Evolutionary conservation across 176 grass and related monocot genomes (phyloP).

Genomic region (Ensete glaucum): DNA sequence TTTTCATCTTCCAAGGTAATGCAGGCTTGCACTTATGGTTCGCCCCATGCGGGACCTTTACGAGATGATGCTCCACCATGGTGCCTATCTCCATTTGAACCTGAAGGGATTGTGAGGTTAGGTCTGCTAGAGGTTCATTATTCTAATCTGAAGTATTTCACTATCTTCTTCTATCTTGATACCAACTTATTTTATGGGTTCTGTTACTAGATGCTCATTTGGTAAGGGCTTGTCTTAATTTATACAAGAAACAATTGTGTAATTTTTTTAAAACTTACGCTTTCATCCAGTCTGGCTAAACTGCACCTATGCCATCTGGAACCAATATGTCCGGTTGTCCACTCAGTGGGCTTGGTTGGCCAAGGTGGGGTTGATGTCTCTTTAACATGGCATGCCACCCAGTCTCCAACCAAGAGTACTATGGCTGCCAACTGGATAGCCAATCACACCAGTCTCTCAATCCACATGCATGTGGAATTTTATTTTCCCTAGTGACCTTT

Average conservation of each 20-base stretch:
- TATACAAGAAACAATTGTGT: too few relatives aligned
- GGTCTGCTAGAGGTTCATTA: background rate
- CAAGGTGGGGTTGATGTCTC: too few relatives aligned
- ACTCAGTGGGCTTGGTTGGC: too few relatives aligned
- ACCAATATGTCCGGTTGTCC: too few relatives aligned
- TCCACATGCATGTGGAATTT: background rate
- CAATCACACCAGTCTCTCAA: background rate
- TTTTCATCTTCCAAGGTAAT: background rate
- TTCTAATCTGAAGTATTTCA: background rate
- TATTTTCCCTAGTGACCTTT: background rate
- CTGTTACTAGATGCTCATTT: background rate
- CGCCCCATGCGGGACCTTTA: constrained; percentile 67
- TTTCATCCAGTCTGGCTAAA: too few relatives aligned
- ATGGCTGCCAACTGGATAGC: background rate
- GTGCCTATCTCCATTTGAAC: constrained; percentile 86
- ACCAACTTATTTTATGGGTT: background rate
- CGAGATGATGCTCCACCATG: constrained; percentile 59
- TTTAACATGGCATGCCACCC: too few relatives aligned
- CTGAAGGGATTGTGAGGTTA: constrained; percentile 82
- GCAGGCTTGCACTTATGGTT: constrained; percentile 73
- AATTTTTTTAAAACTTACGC: too few relatives aligned
- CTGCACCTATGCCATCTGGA: too few relatives aligned
- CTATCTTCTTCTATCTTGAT: background rate
- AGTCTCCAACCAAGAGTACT: too few relatives aligned
- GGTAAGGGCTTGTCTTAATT: too few relatives aligned